phyloP scores from a whole-genome alignment of 106 monocot genomes.

The Platanthera guangdongensis region DNA sequence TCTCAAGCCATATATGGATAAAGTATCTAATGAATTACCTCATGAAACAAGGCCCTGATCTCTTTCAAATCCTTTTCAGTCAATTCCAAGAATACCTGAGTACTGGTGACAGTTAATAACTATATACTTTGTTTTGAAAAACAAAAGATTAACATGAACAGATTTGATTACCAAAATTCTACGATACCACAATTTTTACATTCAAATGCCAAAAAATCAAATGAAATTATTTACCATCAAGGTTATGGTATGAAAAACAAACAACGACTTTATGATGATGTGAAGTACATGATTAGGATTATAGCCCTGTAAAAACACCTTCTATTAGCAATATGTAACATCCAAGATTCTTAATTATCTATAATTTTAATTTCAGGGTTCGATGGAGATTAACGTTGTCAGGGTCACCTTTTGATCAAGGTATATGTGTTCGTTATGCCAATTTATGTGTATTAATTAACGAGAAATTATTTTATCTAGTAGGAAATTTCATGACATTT shows the following conservation, averaged over 20 bases:
- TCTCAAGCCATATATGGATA: not conserved
- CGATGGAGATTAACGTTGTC: no score
- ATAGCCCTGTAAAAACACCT: not conserved
- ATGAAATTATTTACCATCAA: not conserved
- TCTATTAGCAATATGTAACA: not conserved
- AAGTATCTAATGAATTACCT: conserved; percentile 41
- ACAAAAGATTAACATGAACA: not conserved
- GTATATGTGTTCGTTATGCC: no score
- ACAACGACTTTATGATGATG: not conserved
- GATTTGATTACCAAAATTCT: not conserved
- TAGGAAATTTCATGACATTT: no score
- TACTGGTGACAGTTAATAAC: conserved; percentile 7
- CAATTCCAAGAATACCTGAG: conserved; percentile 85
- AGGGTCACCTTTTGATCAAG: no score
- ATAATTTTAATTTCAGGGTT: no score
- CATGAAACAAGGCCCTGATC: conserved; percentile 63
- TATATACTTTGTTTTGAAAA: not conserved
- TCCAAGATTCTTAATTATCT: no score
- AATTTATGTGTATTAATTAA: no score
- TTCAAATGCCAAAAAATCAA: not conserved
- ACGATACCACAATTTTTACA: not conserved
- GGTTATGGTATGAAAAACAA: not conserved
- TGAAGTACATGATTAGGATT: not conserved
- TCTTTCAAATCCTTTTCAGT: conserved; percentile 78
- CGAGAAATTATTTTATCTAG: no score